These are phyloP conservation scores for Stevia rebaudiana DNA, from an alignment of 140 eudicot genomes.

Conservation along the genomic window DNA sequence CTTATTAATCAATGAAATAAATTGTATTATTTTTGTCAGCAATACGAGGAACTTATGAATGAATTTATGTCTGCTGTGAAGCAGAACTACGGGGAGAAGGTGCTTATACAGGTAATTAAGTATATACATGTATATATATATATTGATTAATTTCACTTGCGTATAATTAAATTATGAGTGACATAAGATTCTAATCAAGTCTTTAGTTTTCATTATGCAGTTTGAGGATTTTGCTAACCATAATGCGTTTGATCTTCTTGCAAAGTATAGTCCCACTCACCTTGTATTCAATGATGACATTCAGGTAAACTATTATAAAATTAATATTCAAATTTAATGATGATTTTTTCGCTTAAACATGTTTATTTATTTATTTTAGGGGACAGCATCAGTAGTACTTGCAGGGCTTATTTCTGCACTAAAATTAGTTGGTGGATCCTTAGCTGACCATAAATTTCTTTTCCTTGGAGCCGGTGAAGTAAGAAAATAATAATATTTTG, in stretches of 20 bases:
- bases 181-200: neutral
- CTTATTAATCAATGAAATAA: neutral
- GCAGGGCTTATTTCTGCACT: slow-evolving; percentile 76
- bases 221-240: slow-evolving; percentile 95
- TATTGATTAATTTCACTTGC: neutral
- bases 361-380: slow-evolving; percentile 34
- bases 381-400: slow-evolving; percentile 91
- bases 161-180: neutral
- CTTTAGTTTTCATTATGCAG: slow-evolving; percentile 31
- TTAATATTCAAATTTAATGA: neutral
- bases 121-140: too few relatives aligned
- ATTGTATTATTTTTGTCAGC: slow-evolving; percentile 33
- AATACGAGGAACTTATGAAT: slow-evolving; percentile 74
- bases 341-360: neutral
- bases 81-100: slow-evolving; percentile 88
- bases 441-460: slow-evolving; percentile 69
- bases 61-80: slow-evolving; percentile 91
- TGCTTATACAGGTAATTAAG: slow-evolving; percentile 70
- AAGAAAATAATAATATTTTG: neutral
- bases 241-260: slow-evolving; percentile 87
- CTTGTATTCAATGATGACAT: slow-evolving; percentile 91
- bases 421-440: slow-evolving; percentile 70
- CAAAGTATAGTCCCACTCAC: slow-evolving; percentile 73
- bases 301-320: slow-evolving; percentile 42
- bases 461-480: slow-evolving; percentile 99